Evolutionary conservation across 192 early-diverging fungal species (phyloP), one percentile per base, ranked within the genome.

Genomic region (Linnemannia elongata): DNA sequence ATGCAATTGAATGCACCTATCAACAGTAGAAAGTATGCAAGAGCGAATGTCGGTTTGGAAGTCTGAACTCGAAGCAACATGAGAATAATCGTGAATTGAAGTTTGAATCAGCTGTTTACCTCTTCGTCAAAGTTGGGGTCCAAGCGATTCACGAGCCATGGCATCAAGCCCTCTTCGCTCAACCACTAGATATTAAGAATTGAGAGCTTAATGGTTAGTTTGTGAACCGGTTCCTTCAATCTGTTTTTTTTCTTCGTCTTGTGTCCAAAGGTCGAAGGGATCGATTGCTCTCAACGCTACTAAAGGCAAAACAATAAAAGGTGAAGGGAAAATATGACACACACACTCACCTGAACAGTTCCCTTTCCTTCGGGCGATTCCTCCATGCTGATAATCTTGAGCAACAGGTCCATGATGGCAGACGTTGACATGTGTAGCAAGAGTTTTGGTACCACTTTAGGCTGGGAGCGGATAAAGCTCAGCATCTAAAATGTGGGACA

Each of bases 351-450:
- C 91, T 96, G 94, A 38, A 98, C 95, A 69, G 97, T 93, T 24
- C 97, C 96, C 24, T 93, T 91, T 3, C 95, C 97, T 80, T 97
- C 95, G 22, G 95, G 93, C 27, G 97, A 90, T 80, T 99, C 98
- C 70, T 97, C 97, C 77, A 97, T 90, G 82, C 96, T 97, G 75
- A 99, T 96, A 18, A 99, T 92, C 79, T 97, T 98, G 66, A 99
- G 93, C 69, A 99, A 87, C 42, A 99, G 90, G 83, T 99, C 98
- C 75, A 96, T 96, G 60, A 98, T 95, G 1, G 97, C 92, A 17
- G 97, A 96, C 69, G 94, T 96, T 36, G 94, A 94, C 85, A 99
- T 92, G 85, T 99, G 98, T 69, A 88, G 89, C 17, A 99, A 90
- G 45, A 99, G 93, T 85, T 93, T 95, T 41, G 85, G 79, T 1